These are phyloP conservation scores for Talaromyces sp. DNA, from an alignment of 2,329 filamentous ascomycete genomes.

Conservation along the genomic window DNA sequence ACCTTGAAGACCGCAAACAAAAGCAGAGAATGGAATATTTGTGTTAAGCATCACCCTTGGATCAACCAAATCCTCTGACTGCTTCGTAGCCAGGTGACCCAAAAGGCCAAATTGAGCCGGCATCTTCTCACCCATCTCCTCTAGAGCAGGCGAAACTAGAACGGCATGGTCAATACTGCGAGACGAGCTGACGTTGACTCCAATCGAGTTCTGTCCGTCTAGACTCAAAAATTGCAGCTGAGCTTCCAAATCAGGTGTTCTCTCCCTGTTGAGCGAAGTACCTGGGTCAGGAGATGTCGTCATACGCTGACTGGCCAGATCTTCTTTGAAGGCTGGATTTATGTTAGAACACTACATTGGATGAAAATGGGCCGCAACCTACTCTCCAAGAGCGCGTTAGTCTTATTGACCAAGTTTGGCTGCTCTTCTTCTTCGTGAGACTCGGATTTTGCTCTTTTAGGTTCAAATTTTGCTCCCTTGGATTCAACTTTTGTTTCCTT, in stretches of 20 bases:
- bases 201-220: background rate
- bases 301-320: slow-evolving; percentile 6
- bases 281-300: background rate
- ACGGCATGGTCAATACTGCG: slow-evolving; percentile 9
- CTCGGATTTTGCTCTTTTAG: background rate
- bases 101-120: slow-evolving; percentile 10
- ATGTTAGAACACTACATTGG: background rate
- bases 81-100: slow-evolving; percentile 7
- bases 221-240: slow-evolving; percentile 11
- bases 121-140: slow-evolving; percentile 8
- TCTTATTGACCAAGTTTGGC: slow-evolving; percentile 6
- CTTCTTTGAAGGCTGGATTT: slow-evolving; percentile 10
- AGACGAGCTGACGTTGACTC: background rate
- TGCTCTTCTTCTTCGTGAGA: background rate
- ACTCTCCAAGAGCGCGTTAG: slow-evolving; percentile 11
- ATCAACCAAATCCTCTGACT: slow-evolving; percentile 8
- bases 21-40: slow-evolving; percentile 23
- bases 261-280: background rate
- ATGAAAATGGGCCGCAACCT: background rate
- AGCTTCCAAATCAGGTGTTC: slow-evolving; percentile 6
- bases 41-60: slow-evolving; percentile 12
- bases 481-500: background rate
- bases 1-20: slow-evolving; percentile 60
- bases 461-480: background rate
- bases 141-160: slow-evolving; percentile 7